Base-by-base conservation (phyloP, 148 eudicot species). In the Arctostaphylos glauca region DNA sequence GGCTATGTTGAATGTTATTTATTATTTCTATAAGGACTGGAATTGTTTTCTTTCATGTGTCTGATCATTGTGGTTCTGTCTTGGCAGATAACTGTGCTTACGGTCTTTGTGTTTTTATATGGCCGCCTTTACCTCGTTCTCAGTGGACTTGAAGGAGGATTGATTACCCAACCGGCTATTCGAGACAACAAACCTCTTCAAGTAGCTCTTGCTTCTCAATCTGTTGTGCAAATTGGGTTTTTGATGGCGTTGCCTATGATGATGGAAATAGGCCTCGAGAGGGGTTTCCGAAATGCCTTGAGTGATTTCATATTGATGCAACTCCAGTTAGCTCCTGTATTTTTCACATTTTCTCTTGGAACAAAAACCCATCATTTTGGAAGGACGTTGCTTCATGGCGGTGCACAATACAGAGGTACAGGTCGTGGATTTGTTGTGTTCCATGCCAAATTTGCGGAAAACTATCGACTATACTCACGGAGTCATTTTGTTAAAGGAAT, bases 381-480 rank as follows among this genome's bases (percentile, higher is more conserved):
- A 13, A 88, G 93, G 72, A 93, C 96, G 50, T 80, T 93, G 85
- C 92, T 93, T 53, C 96, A 93, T 81, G 96, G 96, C 0, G 96
- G 96, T 50, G 96, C 96, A 54, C 89, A 87, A n/a, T 93, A 93
- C 75, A 86, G 94, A 83, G 88, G 83, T 80, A 93, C 96, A 3
- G 96, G 96, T 6, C 96, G 96, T 79, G 96, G 96, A 9, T 93
- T 93, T 81, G 96, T 93, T 38, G 96, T 93, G 82, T 91, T 91
- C 71, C 96, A 93, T 73, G 93, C 93, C 12, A 91, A 90, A 78
- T 93, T 93, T 84, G 92, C 92, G 41, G 92, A 91, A 21, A 93
- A 93, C 81, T 93, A 91, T 68, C 85, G 93, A 79, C 84, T 91
- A 16, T 93, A 93, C 84, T 91, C 94, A 10, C 88, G 96, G 31